A percentile compares a stretch with the other conserved stretches of the same genome.
phyloP scores from a whole-genome alignment of 768 basidiomycete genomes.

The Tricholoma matsutake region DNA sequence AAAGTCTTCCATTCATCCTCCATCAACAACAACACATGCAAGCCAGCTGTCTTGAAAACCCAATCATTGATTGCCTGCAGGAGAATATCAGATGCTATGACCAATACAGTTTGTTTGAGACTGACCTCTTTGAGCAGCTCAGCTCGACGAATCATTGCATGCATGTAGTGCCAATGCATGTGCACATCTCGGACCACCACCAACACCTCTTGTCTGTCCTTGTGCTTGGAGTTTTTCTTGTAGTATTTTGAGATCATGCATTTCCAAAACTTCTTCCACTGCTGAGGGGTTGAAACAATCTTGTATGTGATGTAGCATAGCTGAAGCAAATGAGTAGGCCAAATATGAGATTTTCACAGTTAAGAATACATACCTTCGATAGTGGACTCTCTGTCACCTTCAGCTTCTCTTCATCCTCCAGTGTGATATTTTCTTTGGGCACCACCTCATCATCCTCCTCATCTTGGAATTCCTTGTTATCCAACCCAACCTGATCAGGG shows the following conservation, averaged over 20 bases:
- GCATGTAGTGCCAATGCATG: neutral
- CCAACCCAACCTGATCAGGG: conserved; percentile 19
- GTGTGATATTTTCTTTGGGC: neutral
- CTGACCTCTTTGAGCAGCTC: conserved; percentile 21
- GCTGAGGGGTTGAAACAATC: conserved; percentile 3
- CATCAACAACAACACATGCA: neutral
- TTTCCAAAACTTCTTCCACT: neutral
- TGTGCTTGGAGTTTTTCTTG: neutral
- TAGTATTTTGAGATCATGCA: neutral
- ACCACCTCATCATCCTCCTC: neutral
- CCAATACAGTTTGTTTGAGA: neutral
- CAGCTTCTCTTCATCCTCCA: conserved; percentile 3
- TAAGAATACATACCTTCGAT: neutral
- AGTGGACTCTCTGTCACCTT: neutral
- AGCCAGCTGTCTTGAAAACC: conserved; percentile 20
- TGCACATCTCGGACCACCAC: neutral
- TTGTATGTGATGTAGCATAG: neutral
- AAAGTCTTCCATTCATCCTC: neutral
- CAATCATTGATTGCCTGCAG: conserved; percentile 32
- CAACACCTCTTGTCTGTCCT: neutral
- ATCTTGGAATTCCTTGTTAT: neutral
- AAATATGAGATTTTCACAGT: neutral
- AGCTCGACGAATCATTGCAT: neutral
- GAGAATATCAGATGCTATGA: neutral
- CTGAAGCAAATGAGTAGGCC: neutral